phyloP scores from a whole-genome alignment of 2,329 filamentous ascomycete genomes.

The Orbilia ellipsospora region DNA sequence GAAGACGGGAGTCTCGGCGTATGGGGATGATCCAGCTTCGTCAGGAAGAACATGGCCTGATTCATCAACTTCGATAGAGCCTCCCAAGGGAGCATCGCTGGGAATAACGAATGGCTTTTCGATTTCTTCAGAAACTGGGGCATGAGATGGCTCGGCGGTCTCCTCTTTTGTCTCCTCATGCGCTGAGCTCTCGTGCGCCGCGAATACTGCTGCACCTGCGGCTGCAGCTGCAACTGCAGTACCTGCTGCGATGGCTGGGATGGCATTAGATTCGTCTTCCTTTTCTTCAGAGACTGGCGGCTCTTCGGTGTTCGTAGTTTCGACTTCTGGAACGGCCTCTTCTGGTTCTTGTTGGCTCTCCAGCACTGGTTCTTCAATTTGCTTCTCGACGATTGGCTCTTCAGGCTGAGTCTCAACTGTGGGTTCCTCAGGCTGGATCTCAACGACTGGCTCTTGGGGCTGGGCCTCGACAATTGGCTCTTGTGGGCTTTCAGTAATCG shows the following conservation, averaged over 20 bases:
- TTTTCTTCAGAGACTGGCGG: slow-evolving; percentile 7
- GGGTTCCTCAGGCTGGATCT: background rate
- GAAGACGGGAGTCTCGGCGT: slow-evolving; percentile 5
- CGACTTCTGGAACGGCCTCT: background rate
- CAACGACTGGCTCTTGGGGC: slow-evolving; percentile 5
- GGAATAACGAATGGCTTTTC: slow-evolving; percentile 28
- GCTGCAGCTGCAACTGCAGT: slow-evolving; percentile 28
- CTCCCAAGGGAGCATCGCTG: slow-evolving; percentile 16
- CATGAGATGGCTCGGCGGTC: background rate
- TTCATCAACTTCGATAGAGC: slow-evolving; percentile 12
- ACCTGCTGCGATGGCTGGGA: slow-evolving; percentile 31
- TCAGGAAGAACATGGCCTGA: slow-evolving; percentile 14
- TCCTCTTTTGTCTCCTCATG: slow-evolving; percentile 22
- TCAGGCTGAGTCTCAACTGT: background rate
- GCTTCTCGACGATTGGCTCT: slow-evolving; percentile 13
- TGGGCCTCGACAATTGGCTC: slow-evolving; percentile 14
- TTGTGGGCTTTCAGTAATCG: slow-evolving; percentile 5
- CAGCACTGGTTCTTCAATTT: slow-evolving; percentile 10
- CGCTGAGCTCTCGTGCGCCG: slow-evolving; percentile 27
- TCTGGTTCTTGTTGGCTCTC: slow-evolving; percentile 14
- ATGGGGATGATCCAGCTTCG: slow-evolving; percentile 19
- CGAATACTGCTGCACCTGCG: slow-evolving; percentile 31
- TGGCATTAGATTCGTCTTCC: slow-evolving; percentile 22
- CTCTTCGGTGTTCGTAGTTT: background rate
- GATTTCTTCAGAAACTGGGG: slow-evolving; percentile 17